These are phyloP conservation scores for Echinochloa phyllopogon DNA, from an alignment of 176 grass and related monocot genomes.

Conservation along the genomic window DNA sequence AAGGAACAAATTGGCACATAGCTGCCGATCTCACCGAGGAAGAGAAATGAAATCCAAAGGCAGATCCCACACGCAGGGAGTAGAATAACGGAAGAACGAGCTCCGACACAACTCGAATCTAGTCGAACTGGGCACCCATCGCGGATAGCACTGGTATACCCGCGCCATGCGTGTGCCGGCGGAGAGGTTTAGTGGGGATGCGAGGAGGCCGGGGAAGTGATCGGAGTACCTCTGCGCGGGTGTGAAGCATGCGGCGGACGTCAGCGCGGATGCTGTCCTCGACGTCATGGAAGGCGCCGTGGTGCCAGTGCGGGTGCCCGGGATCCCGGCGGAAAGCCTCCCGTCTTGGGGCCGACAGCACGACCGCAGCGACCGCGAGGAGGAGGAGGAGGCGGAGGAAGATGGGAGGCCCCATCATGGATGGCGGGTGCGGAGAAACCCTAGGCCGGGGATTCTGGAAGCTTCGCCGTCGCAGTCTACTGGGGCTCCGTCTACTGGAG, in stretches of 20 bases:
- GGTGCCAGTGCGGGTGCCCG: slow-evolving; percentile 87
- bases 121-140: background rate
- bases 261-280: slow-evolving; percentile 80
- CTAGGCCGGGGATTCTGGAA: slow-evolving; percentile 21
- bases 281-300: slow-evolving; percentile 88
- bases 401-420: slow-evolving; percentile 32
- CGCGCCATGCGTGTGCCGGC: slow-evolving; percentile 13
- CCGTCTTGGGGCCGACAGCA: slow-evolving; percentile 37
- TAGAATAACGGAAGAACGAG: slow-evolving; percentile 13
- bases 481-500: background rate
- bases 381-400: slow-evolving; percentile 41
- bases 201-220: background rate
- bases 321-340: slow-evolving; percentile 90
- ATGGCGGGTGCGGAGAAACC: slow-evolving; percentile 33
- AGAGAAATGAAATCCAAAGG: slow-evolving; percentile 23
- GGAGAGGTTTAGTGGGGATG: slow-evolving; percentile 23
- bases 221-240: slow-evolving; percentile 79
- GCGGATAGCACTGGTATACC: slow-evolving; percentile 27
- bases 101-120: slow-evolving; percentile 6
- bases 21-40: slow-evolving; percentile 14
- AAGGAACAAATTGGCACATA: background rate
- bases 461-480: slow-evolving; percentile 34
- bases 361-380: slow-evolving; percentile 12
- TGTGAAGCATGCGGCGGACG: slow-evolving; percentile 90
- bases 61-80: slow-evolving; percentile 38